phyloP scores from a whole-genome alignment of 176 grass and related monocot species.

The Rhipidocladum racemiflorum region DNA sequence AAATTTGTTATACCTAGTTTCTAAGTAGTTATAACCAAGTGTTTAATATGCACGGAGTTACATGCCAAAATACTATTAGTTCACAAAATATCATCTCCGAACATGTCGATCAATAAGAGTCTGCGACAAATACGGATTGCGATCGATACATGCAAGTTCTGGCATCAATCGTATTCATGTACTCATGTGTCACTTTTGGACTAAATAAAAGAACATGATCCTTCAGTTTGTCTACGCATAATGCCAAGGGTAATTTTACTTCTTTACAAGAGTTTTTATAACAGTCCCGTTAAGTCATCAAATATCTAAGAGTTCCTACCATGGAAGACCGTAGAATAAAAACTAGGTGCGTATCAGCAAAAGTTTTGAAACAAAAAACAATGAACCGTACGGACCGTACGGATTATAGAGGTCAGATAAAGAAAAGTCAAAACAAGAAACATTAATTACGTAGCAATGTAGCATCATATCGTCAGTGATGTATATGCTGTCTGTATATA shows the following conservation, averaged over 20 bases:
- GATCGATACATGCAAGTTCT: not conserved
- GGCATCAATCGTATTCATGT: not conserved
- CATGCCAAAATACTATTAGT: not conserved
- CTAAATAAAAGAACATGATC: not conserved
- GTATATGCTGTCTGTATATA: not conserved
- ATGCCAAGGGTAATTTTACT: not conserved
- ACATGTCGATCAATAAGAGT: not conserved
- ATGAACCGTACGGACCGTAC: slow-evolving; percentile 27
- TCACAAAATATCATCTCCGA: not conserved
- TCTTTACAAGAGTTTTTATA: not conserved
- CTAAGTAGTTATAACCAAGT: not conserved
- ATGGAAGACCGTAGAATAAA: not conserved
- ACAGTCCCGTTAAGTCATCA: not conserved
- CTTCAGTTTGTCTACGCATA: not conserved
- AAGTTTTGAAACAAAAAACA: not conserved
- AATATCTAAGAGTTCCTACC: not conserved
- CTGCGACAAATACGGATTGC: not conserved
- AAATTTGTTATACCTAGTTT: not conserved
- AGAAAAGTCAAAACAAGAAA: not conserved
- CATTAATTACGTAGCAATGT: not conserved
- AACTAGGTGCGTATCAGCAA: not conserved
- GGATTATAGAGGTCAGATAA: slow-evolving; percentile 19
- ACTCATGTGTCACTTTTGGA: not conserved
- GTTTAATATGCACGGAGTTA: not conserved
- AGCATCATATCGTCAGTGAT: not conserved